Evolutionary conservation across 2,329 filamentous ascomycete genomes (phyloP), one percentile per base, ranked within the genome.

Genomic region (Sclerotinia sclerotiorum): DNA sequence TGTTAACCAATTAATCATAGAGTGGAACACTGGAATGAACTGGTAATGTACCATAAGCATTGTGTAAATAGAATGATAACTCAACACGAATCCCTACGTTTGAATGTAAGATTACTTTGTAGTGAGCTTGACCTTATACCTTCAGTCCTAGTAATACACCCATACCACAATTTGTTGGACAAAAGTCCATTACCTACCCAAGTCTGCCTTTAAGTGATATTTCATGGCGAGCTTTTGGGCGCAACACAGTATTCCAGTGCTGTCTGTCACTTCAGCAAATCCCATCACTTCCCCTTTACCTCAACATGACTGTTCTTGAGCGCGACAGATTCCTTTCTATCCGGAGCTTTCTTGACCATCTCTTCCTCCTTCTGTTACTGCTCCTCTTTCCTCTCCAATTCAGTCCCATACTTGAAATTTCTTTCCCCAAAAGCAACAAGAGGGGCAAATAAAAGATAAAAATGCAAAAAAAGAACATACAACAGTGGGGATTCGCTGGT

Each of bases 401-500:
- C 1, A 32, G 27, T 11, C 3, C 8, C 11, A 17, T 32, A 21
- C 52, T 35, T 35, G 19, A 10, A 5, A 21, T n/a, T n/a, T 10
- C 52, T n/a, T 17, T 17, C 13, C 44, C 32, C 52, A 7, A 5
- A 19, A 35, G n/a, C 10, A 35, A 6, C 10, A 19, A 46, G 32
- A 61, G n/a, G 11, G 0, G 13, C 1, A 42, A 42, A 42, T 17
- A 4, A 42, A 17, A 42, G 39, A 35, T 6, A 35, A 35, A 35
- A 35, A 35, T 35, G 13, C 39, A 15, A 17, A 15, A 42, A 29
- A n/a, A 32, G n/a, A 15, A 65, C 62, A 65, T 65, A 56, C 62
- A 57, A 65, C 62, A 64, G 58, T 48, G 35, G 44, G 57, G 57
- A 61, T 61, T 61, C 57, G 57, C 57, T 62, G 58, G 39, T 65